Evolutionary conservation across 257 asterid species (phyloP), one percentile per base, ranked within the genome.

Genomic region (Petrea volubilis): DNA sequence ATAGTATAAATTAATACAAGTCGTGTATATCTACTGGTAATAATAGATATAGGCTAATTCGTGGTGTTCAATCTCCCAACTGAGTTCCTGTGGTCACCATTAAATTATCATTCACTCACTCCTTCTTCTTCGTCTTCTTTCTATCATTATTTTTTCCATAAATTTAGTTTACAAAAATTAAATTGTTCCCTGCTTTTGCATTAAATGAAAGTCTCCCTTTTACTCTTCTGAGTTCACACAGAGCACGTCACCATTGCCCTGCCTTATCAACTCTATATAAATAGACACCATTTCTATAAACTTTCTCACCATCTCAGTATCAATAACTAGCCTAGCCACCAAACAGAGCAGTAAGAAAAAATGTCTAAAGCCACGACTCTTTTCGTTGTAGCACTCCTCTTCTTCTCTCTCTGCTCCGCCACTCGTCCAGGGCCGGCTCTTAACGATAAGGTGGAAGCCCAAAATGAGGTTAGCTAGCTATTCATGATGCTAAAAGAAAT

Each of bases 321-420:
- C 24, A 40, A 53, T 43, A 33, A 64, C 43, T 2, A 18, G 41
- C 60, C n/a, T 56, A 51, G n/a, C 60, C 2, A n/a, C 38, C 75
- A 62, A 40, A 68, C 67, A 67, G n/a, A 41, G 44, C 59, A 14
- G 15, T 3, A 13, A 9, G 17, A 4, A 20, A 67, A 4, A 81
- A 86, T 89, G 93, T 51, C 96, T 50, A 85, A 74, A 63, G 50
- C 80, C 65, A 68, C 76, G 18, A 51, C 87, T 47, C 14, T 82
- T 43, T 70, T 82, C 74, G 34, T 84, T 8, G 13, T 79, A 28
- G 74, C 86, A 7, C 83, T 89, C 79, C 75, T 80, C 75, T 73
- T 67, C 74, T 63, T 68, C 81, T 51, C 92, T 6, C 72, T 78
- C 0, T 75, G 85, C 74, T 71, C 64, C 10, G 83, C 84, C 17